phyloP scores from a whole-genome alignment of 2,329 filamentous ascomycete genomes.

The Fusarium cyanostomum region DNA sequence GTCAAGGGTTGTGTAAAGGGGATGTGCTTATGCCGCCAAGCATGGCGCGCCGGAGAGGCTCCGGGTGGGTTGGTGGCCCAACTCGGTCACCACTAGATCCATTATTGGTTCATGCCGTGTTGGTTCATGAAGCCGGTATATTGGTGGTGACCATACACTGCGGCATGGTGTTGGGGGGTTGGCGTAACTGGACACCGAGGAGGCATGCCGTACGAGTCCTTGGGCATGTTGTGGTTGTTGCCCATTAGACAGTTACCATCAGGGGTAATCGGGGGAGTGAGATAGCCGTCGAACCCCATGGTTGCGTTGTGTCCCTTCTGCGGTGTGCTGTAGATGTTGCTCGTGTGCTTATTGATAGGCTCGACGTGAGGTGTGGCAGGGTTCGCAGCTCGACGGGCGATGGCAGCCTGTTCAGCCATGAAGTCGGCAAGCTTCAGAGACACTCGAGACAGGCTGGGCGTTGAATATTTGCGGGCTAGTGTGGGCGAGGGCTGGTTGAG shows the following conservation, averaged over 20 bases:
- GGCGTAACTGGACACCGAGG: conserved; percentile 71
- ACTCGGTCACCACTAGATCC: conserved; percentile 36
- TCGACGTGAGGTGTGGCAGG: conserved; percentile 71
- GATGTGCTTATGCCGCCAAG: conserved; percentile 9
- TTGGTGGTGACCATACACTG: conserved; percentile 48
- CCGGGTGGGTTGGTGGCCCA: conserved; percentile 14
- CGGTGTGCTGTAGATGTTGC: conserved; percentile 77
- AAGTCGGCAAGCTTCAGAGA: conserved; percentile 67
- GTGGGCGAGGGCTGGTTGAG: conserved; percentile 67
- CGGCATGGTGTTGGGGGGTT: conserved; percentile 59
- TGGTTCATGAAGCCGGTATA: conserved; percentile 55
- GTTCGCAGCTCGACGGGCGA: conserved; percentile 57
- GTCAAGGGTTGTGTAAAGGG: conserved; percentile 24
- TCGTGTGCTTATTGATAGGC: conserved; percentile 59
- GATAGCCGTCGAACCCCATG: conserved; percentile 76
- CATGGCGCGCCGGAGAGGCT: conserved; percentile 10
- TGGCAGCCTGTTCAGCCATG: conserved; percentile 67
- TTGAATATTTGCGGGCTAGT: conserved; percentile 68
- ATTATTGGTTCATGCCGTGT: conserved; percentile 54
- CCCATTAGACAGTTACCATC: conserved; percentile 69
- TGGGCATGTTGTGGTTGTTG: conserved; percentile 54
- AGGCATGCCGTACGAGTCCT: conserved; percentile 59
- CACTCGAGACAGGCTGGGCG: conserved; percentile 61
- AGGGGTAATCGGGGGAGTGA: conserved; percentile 87
- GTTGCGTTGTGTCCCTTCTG: conserved; percentile 75